These are phyloP conservation scores for Geranomyces michiganensis DNA, from an alignment of 192 early-diverging fungal genomes.

Conservation along the genomic window DNA sequence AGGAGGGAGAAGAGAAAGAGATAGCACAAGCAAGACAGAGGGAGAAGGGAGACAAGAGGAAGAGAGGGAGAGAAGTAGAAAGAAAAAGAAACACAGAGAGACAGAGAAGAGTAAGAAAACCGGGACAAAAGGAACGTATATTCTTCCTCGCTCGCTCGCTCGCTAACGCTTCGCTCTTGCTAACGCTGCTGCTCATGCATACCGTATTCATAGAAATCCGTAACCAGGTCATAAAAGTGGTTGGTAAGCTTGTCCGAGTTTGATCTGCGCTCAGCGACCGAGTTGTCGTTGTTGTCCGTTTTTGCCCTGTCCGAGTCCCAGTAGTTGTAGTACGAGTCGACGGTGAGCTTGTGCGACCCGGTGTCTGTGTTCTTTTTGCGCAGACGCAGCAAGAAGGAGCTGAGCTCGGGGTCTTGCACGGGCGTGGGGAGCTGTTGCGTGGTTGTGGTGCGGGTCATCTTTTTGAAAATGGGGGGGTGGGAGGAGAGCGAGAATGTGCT, in stretches of 20 bases:
- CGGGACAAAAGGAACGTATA: no score
- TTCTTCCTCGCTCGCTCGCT: no score
- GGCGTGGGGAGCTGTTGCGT: slow-evolving; percentile 36
- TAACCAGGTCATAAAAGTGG: slow-evolving; percentile 57
- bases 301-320: slow-evolving; percentile 47
- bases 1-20: no score
- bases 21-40: no score
- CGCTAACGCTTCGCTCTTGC: no score
- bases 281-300: slow-evolving; percentile 37
- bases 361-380: slow-evolving; percentile 50
- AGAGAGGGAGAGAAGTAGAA: no score
- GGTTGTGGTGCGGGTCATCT: not conserved
- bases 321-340: slow-evolving; percentile 48
- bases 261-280: slow-evolving; percentile 39
- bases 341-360: slow-evolving; percentile 43
- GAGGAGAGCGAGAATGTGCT: no score
- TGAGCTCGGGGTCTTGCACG: slow-evolving; percentile 43
- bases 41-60: no score
- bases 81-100: no score
- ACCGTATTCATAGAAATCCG: slow-evolving; percentile 61
- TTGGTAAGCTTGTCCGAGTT: slow-evolving; percentile 48
- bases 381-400: slow-evolving; percentile 48
- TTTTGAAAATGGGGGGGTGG: no score
- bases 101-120: not conserved
- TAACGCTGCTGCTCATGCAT: no score